Evolutionary conservation across 305 asterid species (phyloP).

Genomic region (Ilex paraguariensis): DNA sequence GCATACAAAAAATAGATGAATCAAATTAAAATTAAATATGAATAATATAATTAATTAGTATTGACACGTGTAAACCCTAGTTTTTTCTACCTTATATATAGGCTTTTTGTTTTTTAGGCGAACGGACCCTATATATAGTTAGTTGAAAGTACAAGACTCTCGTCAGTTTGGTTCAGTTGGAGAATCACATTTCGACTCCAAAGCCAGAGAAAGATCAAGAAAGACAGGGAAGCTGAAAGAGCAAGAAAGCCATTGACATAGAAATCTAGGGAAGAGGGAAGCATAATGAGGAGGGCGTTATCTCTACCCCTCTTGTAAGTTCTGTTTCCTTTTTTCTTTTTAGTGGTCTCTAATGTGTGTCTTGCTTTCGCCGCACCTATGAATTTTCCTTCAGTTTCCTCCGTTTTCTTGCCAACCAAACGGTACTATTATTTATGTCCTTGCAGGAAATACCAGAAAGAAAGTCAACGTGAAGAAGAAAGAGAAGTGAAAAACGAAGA

Average conservation of each 20-base stretch:
- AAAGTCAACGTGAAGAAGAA: slow-evolving; percentile 23
- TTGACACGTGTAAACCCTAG: too few relatives aligned
- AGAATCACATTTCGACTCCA: too few relatives aligned
- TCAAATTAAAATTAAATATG: too few relatives aligned
- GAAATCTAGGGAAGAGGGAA: not conserved
- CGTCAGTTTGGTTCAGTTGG: too few relatives aligned
- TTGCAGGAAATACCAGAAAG: slow-evolving; percentile 38
- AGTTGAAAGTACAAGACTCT: too few relatives aligned
- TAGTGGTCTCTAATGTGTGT: not conserved
- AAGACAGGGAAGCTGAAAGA: not conserved
- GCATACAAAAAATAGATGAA: too few relatives aligned
- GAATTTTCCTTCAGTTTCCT: not conserved
- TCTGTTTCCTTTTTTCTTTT: slow-evolving; percentile 3
- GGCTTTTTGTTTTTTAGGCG: too few relatives aligned
- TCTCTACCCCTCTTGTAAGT: slow-evolving; percentile 55
- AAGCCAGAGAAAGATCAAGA: too few relatives aligned
- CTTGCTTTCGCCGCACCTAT: not conserved
- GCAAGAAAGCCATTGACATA: not conserved
- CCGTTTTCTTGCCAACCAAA: not conserved
- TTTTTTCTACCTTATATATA: too few relatives aligned
- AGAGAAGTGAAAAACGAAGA: slow-evolving; percentile 17
- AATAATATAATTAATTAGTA: too few relatives aligned
- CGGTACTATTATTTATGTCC: not conserved
- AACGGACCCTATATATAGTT: too few relatives aligned
- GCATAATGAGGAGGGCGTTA: slow-evolving; percentile 55